Evolutionary conservation across 495 filamentous ascomycete species (phyloP).

Genomic region (Terfezia claveryi): DNA sequence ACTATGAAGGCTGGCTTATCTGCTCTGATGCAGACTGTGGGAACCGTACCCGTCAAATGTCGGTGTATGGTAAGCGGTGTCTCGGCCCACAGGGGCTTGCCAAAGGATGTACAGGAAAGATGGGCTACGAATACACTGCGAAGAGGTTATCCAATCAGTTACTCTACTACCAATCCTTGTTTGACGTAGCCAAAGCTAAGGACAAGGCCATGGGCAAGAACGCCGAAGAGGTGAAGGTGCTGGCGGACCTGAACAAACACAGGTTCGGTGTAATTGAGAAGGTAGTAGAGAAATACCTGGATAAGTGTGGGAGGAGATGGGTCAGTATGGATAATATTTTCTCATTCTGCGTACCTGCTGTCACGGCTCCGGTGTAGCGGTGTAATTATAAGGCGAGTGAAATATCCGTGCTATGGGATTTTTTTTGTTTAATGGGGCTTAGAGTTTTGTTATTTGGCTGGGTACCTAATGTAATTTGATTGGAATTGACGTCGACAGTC

Average conservation of each 20-base stretch:
- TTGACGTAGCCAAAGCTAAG: conserved; percentile 71
- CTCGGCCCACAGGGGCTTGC: conserved; percentile 67
- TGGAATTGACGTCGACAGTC: too few relatives aligned
- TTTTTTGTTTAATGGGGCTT: too few relatives aligned
- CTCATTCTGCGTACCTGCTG: conserved; percentile 27
- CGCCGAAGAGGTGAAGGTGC: conserved; percentile 34
- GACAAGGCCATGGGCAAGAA: conserved; percentile 6
- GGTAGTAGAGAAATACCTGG: conserved; percentile 69
- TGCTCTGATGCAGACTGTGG: conserved; percentile 79
- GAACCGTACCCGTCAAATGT: conserved; percentile 72
- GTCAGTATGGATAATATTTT: conserved; percentile 91
- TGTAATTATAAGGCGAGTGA: too few relatives aligned
- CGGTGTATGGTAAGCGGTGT: conserved; percentile 75
- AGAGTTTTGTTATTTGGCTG: too few relatives aligned
- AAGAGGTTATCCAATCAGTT: conserved; percentile 86
- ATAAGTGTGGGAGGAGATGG: conserved; percentile 86
- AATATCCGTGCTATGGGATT: too few relatives aligned
- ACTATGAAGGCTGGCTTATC: conserved; percentile 79
- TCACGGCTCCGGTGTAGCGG: conserved; percentile 9
- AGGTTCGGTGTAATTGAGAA: conserved; percentile 53
- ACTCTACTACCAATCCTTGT: conserved; percentile 63
- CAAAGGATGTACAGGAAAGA: conserved; percentile 60
- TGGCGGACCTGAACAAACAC: conserved; percentile 57
- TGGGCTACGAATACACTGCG: conserved; percentile 75
- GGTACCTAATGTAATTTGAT: too few relatives aligned